phyloP scores from a whole-genome alignment of 2,329 filamentous ascomycete species.

The Zymoseptoria ardabiliae region DNA sequence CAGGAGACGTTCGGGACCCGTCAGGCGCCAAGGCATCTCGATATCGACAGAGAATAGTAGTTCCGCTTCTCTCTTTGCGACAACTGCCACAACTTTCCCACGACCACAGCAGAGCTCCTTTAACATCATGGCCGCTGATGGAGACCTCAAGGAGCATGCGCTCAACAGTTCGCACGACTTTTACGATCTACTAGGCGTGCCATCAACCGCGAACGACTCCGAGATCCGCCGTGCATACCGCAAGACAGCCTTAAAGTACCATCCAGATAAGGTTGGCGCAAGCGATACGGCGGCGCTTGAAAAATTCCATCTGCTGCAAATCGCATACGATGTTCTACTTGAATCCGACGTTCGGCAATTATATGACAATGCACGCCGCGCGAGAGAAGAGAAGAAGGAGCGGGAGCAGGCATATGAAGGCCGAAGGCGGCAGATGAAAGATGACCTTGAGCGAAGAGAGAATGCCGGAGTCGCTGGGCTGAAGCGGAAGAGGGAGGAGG shows the following conservation, averaged over 20 bases:
- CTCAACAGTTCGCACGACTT: conserved; percentile 52
- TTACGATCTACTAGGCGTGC: conserved; percentile 66
- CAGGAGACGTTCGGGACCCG: neutral
- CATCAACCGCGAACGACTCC: conserved; percentile 56
- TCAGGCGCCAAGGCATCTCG: neutral
- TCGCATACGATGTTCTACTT: conserved; percentile 76
- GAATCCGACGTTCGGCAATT: conserved; percentile 62
- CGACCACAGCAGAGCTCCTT: neutral
- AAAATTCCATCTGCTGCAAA: conserved; percentile 78
- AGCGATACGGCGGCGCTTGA: conserved; percentile 55
- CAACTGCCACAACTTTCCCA: neutral
- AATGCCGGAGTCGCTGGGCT: conserved; percentile 33
- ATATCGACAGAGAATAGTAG: too few species aligned
- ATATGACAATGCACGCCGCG: conserved; percentile 71
- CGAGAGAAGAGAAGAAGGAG: conserved; percentile 60
- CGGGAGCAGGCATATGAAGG: conserved; percentile 68
- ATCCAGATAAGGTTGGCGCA: conserved; percentile 81
- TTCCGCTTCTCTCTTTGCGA: neutral
- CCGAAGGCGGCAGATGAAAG: conserved; percentile 67
- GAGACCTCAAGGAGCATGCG: conserved; percentile 37
- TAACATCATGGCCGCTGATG: conserved; percentile 30
- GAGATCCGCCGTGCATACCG: conserved; percentile 80
- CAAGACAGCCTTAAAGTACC: conserved; percentile 78
- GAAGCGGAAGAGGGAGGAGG: conserved; percentile 39
- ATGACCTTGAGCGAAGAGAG: conserved; percentile 77